Evolutionary conservation across 768 basidiomycete species (phyloP), one percentile per base, ranked within the genome.

Genomic region (Hemileccinum impolitum): DNA sequence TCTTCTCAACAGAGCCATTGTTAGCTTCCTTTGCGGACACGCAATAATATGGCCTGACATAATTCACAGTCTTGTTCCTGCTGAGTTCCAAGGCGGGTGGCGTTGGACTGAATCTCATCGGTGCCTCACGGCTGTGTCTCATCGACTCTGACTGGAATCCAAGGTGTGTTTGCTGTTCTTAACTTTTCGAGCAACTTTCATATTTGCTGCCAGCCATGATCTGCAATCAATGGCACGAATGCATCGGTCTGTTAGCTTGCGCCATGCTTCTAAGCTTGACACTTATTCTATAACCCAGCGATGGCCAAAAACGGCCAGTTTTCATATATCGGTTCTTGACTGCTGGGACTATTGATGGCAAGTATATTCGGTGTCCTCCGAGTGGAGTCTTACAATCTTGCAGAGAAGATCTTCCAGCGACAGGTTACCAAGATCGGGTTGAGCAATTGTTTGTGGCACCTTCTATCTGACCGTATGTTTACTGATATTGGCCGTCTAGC

Each of bases 211-310:
- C 47, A 91, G 88, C 59, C 89, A 89, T 59, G 96, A 99, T 70
- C 67, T 94, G 15, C 96, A 99, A 68, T 87, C 96, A 2, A 98
- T 98, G 95, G 95, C 94, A 44, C 82, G 95, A 42, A 95, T 94
- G 63, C 91, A 95, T 68, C 80, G 92, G 92, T 91, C 52, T 39
- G 71, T 56, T 39, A 18, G 28, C 6, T 50, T 19, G 45, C 35
- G 34, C 5, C 9, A 32, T 14, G 7, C 4, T 34, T 23, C n/a
- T 44, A 51, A 30, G 18, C 48, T 44, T 15, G 15, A 39, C 39
- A 23, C 41, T 55, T 17, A 54, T 43, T 49, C 48, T 10, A 50
- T 52, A 18, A 57, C 51, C 41, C 46, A 94, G 93, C 17, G 94
- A 99, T 69, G 95, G 95, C 0, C 95, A 99, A 70, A 94, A 91